Conservation (phyloP, 208 protist genomes). For the Naegleria lovaniensis region DNA sequence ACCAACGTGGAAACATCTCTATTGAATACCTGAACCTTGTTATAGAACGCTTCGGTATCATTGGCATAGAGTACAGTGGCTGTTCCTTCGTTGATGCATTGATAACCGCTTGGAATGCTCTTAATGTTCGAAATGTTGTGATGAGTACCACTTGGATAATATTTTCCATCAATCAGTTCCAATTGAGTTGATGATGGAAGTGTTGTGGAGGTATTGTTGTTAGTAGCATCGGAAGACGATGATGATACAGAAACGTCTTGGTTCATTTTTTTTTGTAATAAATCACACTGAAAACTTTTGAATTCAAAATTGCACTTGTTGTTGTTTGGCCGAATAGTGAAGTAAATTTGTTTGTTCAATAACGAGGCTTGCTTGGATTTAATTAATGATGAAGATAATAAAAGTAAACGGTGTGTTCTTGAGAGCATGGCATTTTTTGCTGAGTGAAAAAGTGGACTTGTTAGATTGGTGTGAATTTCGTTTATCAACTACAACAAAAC, state of each 20-base stretch:
- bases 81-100: background rate
- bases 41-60: slow-evolving; percentile 85
- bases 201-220: background rate
- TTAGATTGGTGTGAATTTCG: too few species aligned
- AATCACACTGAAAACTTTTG: background rate
- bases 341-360: too few species aligned
- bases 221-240: background rate
- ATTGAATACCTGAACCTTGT: slow-evolving; percentile 94
- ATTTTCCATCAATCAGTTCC: background rate
- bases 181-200: background rate
- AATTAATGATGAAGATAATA: too few species aligned
- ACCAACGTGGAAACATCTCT: slow-evolving; percentile 90
- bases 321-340: too few species aligned
- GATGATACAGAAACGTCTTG: background rate
- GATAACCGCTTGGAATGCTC: background rate
- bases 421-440: too few species aligned
- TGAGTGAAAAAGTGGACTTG: too few species aligned
- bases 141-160: background rate
- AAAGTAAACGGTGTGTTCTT: too few species aligned
- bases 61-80: background rate
- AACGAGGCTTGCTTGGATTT: too few species aligned
- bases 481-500: too few species aligned
- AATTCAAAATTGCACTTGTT: too few species aligned
- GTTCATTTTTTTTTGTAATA: background rate
- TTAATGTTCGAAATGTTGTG: background rate